Evolutionary conservation across 305 asterid genomes (phyloP).

Genomic region (Petunia hybrid): DNA sequence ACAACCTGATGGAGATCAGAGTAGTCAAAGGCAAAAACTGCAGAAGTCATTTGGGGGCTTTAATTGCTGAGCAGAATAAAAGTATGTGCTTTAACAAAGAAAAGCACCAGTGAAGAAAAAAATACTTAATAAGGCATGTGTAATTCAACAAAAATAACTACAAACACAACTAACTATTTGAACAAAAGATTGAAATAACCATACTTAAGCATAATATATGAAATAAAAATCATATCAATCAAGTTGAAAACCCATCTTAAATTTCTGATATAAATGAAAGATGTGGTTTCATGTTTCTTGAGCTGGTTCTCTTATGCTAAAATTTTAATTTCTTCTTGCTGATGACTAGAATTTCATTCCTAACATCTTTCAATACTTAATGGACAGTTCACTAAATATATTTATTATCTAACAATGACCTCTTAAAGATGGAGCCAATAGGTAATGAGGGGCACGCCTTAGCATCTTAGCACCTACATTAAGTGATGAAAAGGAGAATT

Average conservation of each 20-base stretch:
- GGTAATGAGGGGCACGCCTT: neutral
- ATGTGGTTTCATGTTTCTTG: neutral
- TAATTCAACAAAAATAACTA: constrained; percentile 13
- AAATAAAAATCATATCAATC: constrained; percentile 12
- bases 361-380: neutral
- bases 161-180: neutral
- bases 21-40: neutral
- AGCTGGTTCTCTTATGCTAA: neutral
- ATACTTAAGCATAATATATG: neutral
- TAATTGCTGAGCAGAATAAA: neutral
- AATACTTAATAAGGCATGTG: neutral
- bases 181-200: neutral
- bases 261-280: constrained; percentile 7
- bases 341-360: neutral
- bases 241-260: constrained; percentile 4
- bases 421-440: neutral
- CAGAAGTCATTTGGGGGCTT: neutral
- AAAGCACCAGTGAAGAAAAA: neutral
- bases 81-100: neutral
- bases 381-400: neutral
- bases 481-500: neutral
- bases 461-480: neutral
- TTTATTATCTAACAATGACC: neutral
- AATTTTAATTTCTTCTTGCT: neutral
- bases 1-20: neutral